Evolutionary conservation across 805 yeast genomes (phyloP), one percentile per base, ranked within the genome.

Genomic region (Clavispora asparagi): DNA sequence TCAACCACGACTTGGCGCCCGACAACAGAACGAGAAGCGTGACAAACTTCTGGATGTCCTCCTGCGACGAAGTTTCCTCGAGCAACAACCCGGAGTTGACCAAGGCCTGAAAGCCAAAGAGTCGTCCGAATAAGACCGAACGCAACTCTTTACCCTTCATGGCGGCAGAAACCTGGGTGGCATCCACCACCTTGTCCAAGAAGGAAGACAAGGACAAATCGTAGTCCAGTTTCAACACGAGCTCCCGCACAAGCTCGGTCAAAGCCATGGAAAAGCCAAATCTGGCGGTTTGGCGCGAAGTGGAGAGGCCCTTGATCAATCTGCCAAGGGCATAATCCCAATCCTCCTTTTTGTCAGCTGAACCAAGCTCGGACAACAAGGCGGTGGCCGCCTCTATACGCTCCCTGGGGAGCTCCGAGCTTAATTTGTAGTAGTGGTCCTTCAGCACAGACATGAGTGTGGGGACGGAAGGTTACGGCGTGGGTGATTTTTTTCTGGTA

Each of bases 181-280:
- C 70, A 53, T 30, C 68, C 54, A 39, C 74, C 48, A 44, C 77
- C 57, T 53, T 81, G 58, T 51, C 74, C 40, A 71, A 57, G 46
- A 57, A 71, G 16, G 54, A 36, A 2, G 49, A 70, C 55, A 61
- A 68, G 31, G 67, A 66, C 62, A 54, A 73, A 42, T 51, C 57
- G 43, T 64, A 50, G 19, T 61, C 57, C 1, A 60, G 59, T 9
- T 63, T 63, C 28, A 59, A 43, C 23, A 74, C 58, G 11, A 70
- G 59, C 38, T 64, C 68, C 7, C 64, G 55, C 7, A 76, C 58
- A 1, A 85, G 66, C 62, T 92, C 97, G 0, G 91, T 80, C 39
- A 92, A 67, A 39, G 96, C 92, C 76, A 88, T 79, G 2, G 96
- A 87, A 59, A 85, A 92, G 5, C 98, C 98, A 27, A 87, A 66